Evolutionary conservation across 257 asterid genomes (phyloP).

Genomic region (Avicennia marina): DNA sequence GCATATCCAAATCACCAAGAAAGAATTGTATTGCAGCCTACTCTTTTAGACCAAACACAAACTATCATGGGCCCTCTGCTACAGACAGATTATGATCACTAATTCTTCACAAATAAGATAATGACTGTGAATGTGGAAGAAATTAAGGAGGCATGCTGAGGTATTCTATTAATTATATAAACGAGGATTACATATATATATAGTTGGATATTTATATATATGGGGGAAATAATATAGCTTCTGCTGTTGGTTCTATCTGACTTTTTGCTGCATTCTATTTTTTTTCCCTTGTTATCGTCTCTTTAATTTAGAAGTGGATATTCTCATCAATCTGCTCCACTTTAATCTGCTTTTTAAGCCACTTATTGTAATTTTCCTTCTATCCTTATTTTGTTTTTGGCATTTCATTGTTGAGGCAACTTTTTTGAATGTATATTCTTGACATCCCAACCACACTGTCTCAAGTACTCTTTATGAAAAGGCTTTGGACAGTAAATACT

Average conservation of each 20-base stretch:
- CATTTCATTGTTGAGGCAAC: constrained; percentile 8
- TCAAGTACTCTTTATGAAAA: constrained; percentile 16
- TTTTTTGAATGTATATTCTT: neutral
- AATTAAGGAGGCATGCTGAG: constrained; percentile 1
- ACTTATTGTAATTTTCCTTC: neutral
- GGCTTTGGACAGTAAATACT: constrained; percentile 25
- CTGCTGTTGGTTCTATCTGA: constrained; percentile 7
- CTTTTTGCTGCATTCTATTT: constrained; percentile 15
- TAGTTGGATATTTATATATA: neutral
- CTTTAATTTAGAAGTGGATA: constrained; percentile 1
- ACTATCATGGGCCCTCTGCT: constrained; percentile 3
- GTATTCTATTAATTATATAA: constrained; percentile 6
- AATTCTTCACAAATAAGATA: neutral
- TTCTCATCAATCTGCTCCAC: constrained; percentile 19
- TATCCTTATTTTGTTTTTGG: neutral
- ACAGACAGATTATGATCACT: neutral
- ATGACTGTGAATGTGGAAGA: neutral
- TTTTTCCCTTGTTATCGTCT: neutral
- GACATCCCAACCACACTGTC: constrained; percentile 21
- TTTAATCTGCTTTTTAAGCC: neutral
- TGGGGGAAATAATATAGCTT: neutral
- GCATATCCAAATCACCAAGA: neutral
- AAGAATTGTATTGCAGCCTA: constrained; percentile 15
- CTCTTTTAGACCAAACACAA: constrained; percentile 14
- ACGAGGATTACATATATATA: neutral